Evolutionary conservation across 805 yeast genomes (phyloP), one percentile per base, ranked within the genome.

Genomic region (Ogataea neopini): DNA sequence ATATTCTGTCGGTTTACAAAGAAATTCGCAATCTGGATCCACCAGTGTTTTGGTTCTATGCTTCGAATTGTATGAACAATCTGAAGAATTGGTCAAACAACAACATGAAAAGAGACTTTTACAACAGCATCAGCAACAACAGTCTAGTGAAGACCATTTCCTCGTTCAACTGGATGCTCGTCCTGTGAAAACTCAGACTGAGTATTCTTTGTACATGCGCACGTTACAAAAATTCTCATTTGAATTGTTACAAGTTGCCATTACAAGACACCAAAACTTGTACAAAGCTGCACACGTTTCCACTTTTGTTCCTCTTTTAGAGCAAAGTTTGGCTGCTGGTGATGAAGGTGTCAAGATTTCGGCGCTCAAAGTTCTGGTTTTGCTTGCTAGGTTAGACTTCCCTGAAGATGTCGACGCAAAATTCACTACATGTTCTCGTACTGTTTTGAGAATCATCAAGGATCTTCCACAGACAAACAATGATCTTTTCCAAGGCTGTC

Each of bases 331-430:
- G 23, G 62, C 69, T 3, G 78, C 89, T 2, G 87, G 79, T 8
- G 83, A 83, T 63, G 98, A 92, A 63, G 82, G 83, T 39, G 84
- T 92, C n/a, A 76, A 85, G 14, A 72, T 83, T 15, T 75, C 92
- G 7, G 70, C 88, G 2, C 71, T 91, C 54, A 78, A 80, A 43
- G 76, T 89, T 3, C 69, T 90, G 36, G 75, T 82, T 3, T 63
- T 80, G 37, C 64, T 84, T 9, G 76, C 86, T 15, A 77, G 80
- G 51, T 66, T 91, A 40, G 84, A 84, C 8, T 82, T 88, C 53
- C 69, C 81, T 2, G 74, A 72, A n/a, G 77, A 76, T 6, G 64
- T 70, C n/a, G 75, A 75, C 45, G 67, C 62, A 3, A 67, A 74
- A 25, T 84, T 86, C 68, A 78, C 79, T 47, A 65, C 75, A 20